A percentile compares a stretch with the other conserved stretches of the same genome.
Evolutionary conservation across 2,329 filamentous ascomycete genomes (phyloP).

Genomic region (Aspergillus awamori): DNA sequence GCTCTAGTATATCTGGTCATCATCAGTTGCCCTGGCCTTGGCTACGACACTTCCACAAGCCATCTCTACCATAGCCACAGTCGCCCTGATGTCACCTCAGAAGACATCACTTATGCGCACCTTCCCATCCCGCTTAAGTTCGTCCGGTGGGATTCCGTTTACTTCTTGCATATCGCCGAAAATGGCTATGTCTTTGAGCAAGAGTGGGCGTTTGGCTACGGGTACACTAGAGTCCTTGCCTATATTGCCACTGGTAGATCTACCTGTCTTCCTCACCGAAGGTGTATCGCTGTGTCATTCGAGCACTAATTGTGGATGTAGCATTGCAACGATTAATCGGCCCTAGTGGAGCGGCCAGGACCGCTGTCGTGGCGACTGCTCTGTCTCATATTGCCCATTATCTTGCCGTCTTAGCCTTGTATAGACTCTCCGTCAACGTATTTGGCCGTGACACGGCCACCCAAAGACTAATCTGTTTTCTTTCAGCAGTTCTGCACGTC

Average conservation of each 20-base stretch:
- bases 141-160: conserved; percentile 65
- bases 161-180: conserved; percentile 58
- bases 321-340: conserved; percentile 28
- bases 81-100: conserved; percentile 14
- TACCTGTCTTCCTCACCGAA: conserved; percentile 1
- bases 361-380: conserved; percentile 60
- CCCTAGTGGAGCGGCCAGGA: conserved; percentile 24
- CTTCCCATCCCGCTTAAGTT: conserved; percentile 47
- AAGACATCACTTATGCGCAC: conserved; percentile 13
- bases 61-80: conserved; percentile 43
- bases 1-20: conserved; percentile 54
- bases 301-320: conserved; percentile 22
- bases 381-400: conserved; percentile 77
- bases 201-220: conserved; percentile 68
- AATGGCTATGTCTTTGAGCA: conserved; percentile 63
- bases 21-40: conserved; percentile 56
- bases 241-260: conserved; percentile 44
- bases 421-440: conserved; percentile 64
- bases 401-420: conserved; percentile 71
- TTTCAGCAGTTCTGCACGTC: conserved; percentile 74
- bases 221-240: conserved; percentile 52
- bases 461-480: conserved; percentile 51
- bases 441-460: conserved; percentile 44
- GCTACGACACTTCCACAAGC: conserved; percentile 65
- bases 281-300: neutral